These are phyloP conservation scores for Carex cristatella DNA, from an alignment of 176 grass and related monocot species.

Conservation along the genomic window DNA sequence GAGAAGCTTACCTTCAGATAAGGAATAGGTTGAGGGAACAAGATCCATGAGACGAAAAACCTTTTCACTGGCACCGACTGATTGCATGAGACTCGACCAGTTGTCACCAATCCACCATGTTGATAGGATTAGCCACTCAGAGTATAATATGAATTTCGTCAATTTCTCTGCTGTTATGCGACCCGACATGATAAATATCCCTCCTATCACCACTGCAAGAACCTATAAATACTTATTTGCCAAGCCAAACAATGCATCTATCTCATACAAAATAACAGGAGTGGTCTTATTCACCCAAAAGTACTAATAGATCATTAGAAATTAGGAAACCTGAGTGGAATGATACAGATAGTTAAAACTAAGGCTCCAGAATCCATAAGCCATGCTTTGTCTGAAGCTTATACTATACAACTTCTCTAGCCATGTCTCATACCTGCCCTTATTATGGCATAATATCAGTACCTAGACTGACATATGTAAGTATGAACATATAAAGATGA, in stretches of 20 bases:
- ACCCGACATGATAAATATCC: slow-evolving; percentile 86
- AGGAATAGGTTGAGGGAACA: slow-evolving; percentile 57
- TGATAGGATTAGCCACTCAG: slow-evolving; percentile 95
- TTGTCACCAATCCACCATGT: slow-evolving; percentile 99
- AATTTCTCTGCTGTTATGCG: slow-evolving; percentile 79
- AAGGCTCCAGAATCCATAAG: slow-evolving; percentile 93
- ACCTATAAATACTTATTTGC: slow-evolving; percentile 88
- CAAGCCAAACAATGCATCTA: slow-evolving; percentile 37
- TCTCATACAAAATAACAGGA: slow-evolving; percentile 22
- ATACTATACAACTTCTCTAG: slow-evolving; percentile 77
- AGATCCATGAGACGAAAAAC: slow-evolving; percentile 94
- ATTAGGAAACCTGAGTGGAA: slow-evolving; percentile 74
- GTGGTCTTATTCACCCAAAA: neutral
- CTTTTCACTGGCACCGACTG: slow-evolving; percentile 95
- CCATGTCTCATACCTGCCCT: slow-evolving; percentile 80
- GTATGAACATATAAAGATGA: neutral
- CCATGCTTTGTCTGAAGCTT: slow-evolving; percentile 83
- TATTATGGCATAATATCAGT: slow-evolving; percentile 32
- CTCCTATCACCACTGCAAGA: slow-evolving; percentile 91
- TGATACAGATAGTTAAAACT: slow-evolving; percentile 99
- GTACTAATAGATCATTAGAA: neutral
- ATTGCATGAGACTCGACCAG: slow-evolving; percentile 97
- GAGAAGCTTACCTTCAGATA: slow-evolving; percentile 50
- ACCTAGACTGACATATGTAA: neutral
- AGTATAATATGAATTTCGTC: slow-evolving; percentile 95